Evolutionary conservation across 2,329 filamentous ascomycete species (phyloP), one percentile per base, ranked within the genome.

Genomic region (Epichloe elymi): DNA sequence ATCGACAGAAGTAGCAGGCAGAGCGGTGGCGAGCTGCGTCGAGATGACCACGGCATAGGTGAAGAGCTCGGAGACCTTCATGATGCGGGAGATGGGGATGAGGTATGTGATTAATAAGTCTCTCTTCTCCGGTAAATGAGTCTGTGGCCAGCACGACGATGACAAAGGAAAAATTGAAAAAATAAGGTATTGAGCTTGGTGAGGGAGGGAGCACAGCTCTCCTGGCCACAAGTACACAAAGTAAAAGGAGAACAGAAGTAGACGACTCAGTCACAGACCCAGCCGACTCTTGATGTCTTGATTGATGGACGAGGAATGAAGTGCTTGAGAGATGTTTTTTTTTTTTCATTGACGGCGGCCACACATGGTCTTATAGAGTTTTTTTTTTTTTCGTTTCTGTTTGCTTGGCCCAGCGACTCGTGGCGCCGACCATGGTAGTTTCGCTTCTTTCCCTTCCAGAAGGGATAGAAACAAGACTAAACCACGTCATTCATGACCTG

Each of bases 61-160:
- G 30, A 51, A 30, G 23, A 51, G n/a, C 35, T 51, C 44, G 17
- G 50, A 33, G 38, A 51, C 19, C 37, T 51, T 51, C 50, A 51
- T 51, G 23, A 17, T 43, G 50, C 10, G 30, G 30, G 4, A 30
- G 3, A 30, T 30, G 26, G 26, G 26, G 8, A 30, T 30, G 26
- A 30, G 26, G 8, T 30, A 11, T 30, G 8, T 30, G 26, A 30
- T 30, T 30, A 4, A 30, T 1, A 30, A 4, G 26, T 26, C 26
- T 26, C 26, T 26, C 23, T n/a, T 26, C 7, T 26, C 26, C 26
- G 26, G 26, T 26, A 8, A 26, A 26, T 26, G 7, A 8, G 26
- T 30, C 30, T 30, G 30, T 30, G 30, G 30, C 30, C 30, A 30
- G 30, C 30, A 30, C 30, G 8, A 30, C 8, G 30, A 30, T 11